Base-by-base conservation (phyloP, 2,329 filamentous ascomycete species). In the Alternaria solani region DNA sequence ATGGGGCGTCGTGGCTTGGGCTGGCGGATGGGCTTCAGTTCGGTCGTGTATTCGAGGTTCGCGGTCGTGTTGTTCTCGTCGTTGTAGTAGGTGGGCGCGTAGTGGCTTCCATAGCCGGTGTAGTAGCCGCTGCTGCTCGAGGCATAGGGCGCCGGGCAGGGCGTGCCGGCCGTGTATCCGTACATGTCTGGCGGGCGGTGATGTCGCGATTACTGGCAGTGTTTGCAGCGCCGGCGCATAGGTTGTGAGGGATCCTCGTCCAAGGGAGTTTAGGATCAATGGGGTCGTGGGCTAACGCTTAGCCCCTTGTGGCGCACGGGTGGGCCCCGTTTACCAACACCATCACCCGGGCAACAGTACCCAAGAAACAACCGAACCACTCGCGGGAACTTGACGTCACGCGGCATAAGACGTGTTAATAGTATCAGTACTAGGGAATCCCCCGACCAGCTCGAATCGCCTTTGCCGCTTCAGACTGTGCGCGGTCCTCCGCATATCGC, bases 361-460 rank as follows among this genome's bases (percentile, higher is more conserved):
- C n/a, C 18, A 20, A 26, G 38, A 61, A 57, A 61, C 52, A 54
- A 39, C 41, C 36, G 8, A 36, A 49, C 49, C 41, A 23, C 34
- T 8, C 23, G 38, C 20, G n/a, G 20, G 16, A 42, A 14, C 41
- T 48, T 60, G 53, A 60, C 57, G 57, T 60, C 57, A 60, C 57
- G 6, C 26, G n/a, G 8, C 32, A 47, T 16, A 39, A 39, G 7
- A 20, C 44, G 18, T n/a, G 34, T 28, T 34, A 23, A 28, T 51
- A 44, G 18, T 11, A 54, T 28, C 23, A 8, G 25, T 44, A 12
- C 39, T 55, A 89, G 5, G 90, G 90, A 57, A 93, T 83, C 11
- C 81, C 85, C 57, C 82, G 83, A 0, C 90, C 89, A 59, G 84
- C 81, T 66, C 91, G 77, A 30, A 79, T 81, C 30, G 81, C 81